Base-by-base conservation (phyloP, 352 stramenopile genomes). In the Pythium rhizo-oryzae region DNA sequence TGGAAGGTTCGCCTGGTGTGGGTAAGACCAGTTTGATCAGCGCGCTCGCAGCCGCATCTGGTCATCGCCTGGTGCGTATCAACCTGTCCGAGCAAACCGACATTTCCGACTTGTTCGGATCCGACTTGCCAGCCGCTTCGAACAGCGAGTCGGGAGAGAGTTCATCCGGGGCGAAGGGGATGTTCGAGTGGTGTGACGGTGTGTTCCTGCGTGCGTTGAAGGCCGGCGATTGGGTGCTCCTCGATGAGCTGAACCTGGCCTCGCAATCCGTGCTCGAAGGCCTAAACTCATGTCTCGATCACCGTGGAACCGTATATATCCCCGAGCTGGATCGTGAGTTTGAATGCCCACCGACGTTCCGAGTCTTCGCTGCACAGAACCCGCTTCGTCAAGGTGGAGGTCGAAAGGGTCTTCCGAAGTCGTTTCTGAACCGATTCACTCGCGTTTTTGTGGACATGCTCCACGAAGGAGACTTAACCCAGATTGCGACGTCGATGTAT, bases 31-130 rank as follows among this genome's bases (percentile, higher is more conserved):
- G 93, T 80, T 79, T 99, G 43, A 97, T 99, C 65, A 95, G 86
- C 21, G 98, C 98, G 15, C 77, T 99, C 16, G 98, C 98, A 12
- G 84, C 90, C 41, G 92, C 94, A 30, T 98, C 97, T 23, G 97
- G 98, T 8, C 93, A 99, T 69, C 87, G 95, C 60, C 87, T 99
- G 65, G 96, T 99, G n/a, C 84, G 98, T 18, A 99, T 99, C 76
- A 99, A 99, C 78, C 79, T 99, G 47, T 99, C 95, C 1, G 98
- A 99, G 75, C 98, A 99, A 79, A 99, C 98, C 4, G 98, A 99
- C 70, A 98, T 99, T 63, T 98, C 97, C 15, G 98, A 99, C 78
- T 85, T 99, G 16, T 98, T 99, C 79, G 98, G 98, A 24, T 99
- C 94, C 4, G 98, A 99, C 79, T 79, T 99, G 25, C 98, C 98